Base-by-base conservation (phyloP, 441 rosid genomes). In the Populus hybrid region DNA sequence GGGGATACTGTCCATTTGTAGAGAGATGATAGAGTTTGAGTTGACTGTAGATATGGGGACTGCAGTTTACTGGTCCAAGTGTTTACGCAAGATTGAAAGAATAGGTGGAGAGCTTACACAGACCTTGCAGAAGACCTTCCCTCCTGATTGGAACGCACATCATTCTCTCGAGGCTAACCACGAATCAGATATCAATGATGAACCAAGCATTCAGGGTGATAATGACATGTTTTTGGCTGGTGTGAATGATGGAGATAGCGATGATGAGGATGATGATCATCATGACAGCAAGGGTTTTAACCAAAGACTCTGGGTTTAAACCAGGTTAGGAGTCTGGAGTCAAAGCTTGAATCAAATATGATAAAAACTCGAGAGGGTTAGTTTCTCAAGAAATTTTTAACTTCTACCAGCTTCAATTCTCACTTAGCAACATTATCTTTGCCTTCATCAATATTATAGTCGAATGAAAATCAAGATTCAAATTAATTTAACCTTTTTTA, bases 31-130 rank as follows among this genome's bases (percentile, higher is more conserved):
- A 69, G 94, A 84, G 71, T 87, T 90, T 65, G 93, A 83, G n/a
- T 81, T 95, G 82, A 85, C 87, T 0, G 94, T 95, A 21, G 99
- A 95, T 79, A 94, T 95, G 98, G 94, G 93, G 74, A 95, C 98
- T 9, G 98, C 98, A 3, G 95, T 94, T 75, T 91, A 90, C 81
- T 95, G 99, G 99, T 91, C 98, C 9, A 90, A 75, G 83, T 88
- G 91, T 82, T 71, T 95, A 75, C 82, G 94, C 40, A 91, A 90
- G 89, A 91, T 94, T 16, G 99, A 94, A 89, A 87, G 87, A 83
- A 88, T 89, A 1, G 98, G 99, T 35, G 99, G 99, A 29, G 93
- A 90, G 80, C 93, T 94, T 33, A 95, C 98, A 0, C 93, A 95
- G 86, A 87, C 89, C 0, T 82, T 95, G 83, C 99, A 95, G 90